Conservation (phyloP, 2,329 filamentous ascomycete species). For the Volutella citrinella region DNA sequence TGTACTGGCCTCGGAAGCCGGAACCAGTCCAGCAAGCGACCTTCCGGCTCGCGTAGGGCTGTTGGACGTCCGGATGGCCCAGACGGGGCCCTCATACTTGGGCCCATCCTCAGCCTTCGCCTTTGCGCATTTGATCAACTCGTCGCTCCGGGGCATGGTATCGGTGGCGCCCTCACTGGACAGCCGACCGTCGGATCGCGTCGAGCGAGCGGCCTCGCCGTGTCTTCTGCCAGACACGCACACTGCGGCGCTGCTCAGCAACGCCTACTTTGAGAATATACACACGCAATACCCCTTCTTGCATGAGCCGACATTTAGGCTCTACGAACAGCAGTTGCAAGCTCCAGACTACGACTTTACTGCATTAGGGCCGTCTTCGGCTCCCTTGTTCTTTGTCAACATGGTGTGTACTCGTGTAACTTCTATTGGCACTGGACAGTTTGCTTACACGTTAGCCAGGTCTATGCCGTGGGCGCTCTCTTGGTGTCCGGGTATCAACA, state of each 20-base stretch:
- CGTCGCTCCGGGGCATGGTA: slow-evolving; percentile 7
- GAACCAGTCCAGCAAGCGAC: slow-evolving; percentile 7
- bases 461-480: slow-evolving; percentile 14
- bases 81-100: slow-evolving; percentile 25
- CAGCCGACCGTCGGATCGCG: not conserved
- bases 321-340: slow-evolving; percentile 27
- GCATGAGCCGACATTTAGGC: slow-evolving; percentile 30
- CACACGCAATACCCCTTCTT: slow-evolving; percentile 37
- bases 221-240: slow-evolving; percentile 8
- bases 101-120: slow-evolving; percentile 28
- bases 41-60: slow-evolving; percentile 17
- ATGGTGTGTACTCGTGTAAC: slow-evolving; percentile 7
- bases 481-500: slow-evolving; percentile 7
- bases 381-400: slow-evolving; percentile 9
- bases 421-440: too few species aligned
- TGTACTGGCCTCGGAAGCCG: too few species aligned
- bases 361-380: not conserved
- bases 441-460: not conserved
- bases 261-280: slow-evolving; percentile 36
- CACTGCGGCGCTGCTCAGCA: slow-evolving; percentile 11
- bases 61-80: slow-evolving; percentile 13
- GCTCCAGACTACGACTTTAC: slow-evolving; percentile 5
- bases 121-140: slow-evolving; percentile 23
- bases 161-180: not conserved
- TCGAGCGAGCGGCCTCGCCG: not conserved